Evolutionary conservation across 108 stramenopile genomes (phyloP), one percentile per base, ranked within the genome.

Genomic region (Nitzschia sp.): DNA sequence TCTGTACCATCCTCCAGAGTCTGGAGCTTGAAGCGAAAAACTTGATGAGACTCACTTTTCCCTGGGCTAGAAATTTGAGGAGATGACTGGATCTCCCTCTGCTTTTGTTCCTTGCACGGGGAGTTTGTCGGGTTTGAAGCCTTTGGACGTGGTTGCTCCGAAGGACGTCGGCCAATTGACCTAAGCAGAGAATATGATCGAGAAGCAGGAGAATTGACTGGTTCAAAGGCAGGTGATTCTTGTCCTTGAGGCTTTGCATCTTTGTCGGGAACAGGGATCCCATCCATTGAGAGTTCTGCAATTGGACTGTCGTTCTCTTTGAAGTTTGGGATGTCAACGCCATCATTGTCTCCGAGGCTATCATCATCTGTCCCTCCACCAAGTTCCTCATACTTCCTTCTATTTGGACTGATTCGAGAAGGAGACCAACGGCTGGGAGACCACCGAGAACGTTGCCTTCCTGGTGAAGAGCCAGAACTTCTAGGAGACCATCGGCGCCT

Each of bases 1-100:
- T 44, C 43, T 24, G 61, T 46, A 10, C 61, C 61, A 58, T 34
- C 15, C 14, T 25, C 9, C 0, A 24, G 8, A 11, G 61, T 43
- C 6, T 62, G 61, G 15, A 62, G 43, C 44, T 62, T 62, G 41
- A 62, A 62, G 12, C 61, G 61, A 46, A 62, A 62, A 2, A 62
- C 40, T 0, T 41, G 61, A 20, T 3, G 46, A 17, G 46, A 17
- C 46, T 17, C 46, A 48, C 46, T 17, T 34, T 5, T 5, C 6
- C 14, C 14, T 15, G 46, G 46, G 14, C n/a, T 48, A 5, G 46
- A 17, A 48, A 15, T 48, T 17, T 48, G 46, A 3, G 46, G 17
- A 17, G 46, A 48, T 17, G 46, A 48, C 46, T 48, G 46, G 6
- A 15, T 48, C 17, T 17, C 46, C 14, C 46, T 15, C 17, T 48